Evolutionary conservation across 73 alveolate species (phyloP), one percentile per base, ranked within the genome.

Genomic region (Paramecium primaurelia): DNA sequence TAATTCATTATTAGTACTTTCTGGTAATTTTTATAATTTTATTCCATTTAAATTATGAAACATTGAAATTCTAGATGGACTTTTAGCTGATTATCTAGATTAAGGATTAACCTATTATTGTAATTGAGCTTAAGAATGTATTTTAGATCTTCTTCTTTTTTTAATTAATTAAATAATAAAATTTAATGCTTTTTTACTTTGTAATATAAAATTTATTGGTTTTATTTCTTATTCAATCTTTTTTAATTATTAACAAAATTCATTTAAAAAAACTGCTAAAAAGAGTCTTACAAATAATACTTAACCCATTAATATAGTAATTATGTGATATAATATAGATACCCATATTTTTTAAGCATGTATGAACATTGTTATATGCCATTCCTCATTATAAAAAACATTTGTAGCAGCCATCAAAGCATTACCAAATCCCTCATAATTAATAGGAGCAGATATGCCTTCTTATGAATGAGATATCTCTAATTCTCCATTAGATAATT

Each of bases 371-470:
- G 94, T 71, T 8, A 89, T 73, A 71, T 68, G 91, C 94, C 92
- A 89, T 51, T 89, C 94, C 44, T 89, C 94, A 47, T 89, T 89
- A 89, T 89, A 89, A 45, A 71, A 89, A 1, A 89, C 77, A 22
- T 71, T 58, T 9, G 75, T 60, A 9, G 88, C 94, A 2, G 94
- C 94, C 60, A 89, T 59, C 28, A 89, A 38, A 25, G 92, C 51
- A 89, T 89, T 83, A 1, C 80, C 80, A 20, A 89, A 73, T 69
- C 89, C 84, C n/a, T 89, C 88, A 51, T 59, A 89, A 34, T 89
- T 89, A 28, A 89, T 80, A 8, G 47, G n/a, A 25, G 47, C 71
- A 45, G 77, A 44, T 9, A 80, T 36, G 11, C 71, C 71, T 28
- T 80, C 77, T 6, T 42, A 0, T 45, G 49, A 18, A 80, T 80